These are phyloP conservation scores for Chlorella vulgaris DNA, from an alignment of 139 green algal genomes.

Conservation along the genomic window DNA sequence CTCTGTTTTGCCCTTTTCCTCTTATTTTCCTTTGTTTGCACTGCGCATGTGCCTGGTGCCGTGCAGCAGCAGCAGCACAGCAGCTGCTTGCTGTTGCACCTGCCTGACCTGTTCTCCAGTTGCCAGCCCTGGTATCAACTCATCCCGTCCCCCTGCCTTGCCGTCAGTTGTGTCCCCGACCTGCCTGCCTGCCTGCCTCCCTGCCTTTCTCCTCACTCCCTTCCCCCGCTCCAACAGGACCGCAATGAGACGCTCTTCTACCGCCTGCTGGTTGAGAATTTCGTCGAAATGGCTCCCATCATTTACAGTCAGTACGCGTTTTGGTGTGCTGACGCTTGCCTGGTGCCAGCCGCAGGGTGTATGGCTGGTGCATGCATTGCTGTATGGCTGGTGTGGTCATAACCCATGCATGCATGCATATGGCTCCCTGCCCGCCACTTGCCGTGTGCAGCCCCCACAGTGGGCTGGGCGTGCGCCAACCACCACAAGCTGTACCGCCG, in stretches of 20 bases:
- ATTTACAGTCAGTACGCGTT: slow-evolving; percentile 38
- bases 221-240: too few relatives aligned
- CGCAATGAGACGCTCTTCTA: slow-evolving; percentile 98
- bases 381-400: too few relatives aligned
- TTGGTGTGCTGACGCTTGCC: background rate
- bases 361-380: background rate
- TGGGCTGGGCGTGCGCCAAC: slow-evolving; percentile 77
- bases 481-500: slow-evolving; percentile 73
- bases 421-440: background rate
- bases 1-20: too few relatives aligned
- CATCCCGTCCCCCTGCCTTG: background rate
- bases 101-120: background rate
- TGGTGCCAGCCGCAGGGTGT: background rate
- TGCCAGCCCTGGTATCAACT: background rate
- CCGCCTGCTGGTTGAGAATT: slow-evolving; percentile 66
- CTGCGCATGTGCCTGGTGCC: too few relatives aligned
- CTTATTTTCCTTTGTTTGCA: too few relatives aligned
- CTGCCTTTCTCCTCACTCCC: background rate
- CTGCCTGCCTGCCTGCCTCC: too few relatives aligned
- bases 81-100: background rate
- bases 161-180: too few relatives aligned
- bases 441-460: slow-evolving; percentile 55
- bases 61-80: background rate
- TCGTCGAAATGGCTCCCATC: slow-evolving; percentile 85
- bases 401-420: background rate